Evolutionary conservation across 2,329 filamentous ascomycete species (phyloP).

Genomic region (Knoxdaviesia proteae): DNA sequence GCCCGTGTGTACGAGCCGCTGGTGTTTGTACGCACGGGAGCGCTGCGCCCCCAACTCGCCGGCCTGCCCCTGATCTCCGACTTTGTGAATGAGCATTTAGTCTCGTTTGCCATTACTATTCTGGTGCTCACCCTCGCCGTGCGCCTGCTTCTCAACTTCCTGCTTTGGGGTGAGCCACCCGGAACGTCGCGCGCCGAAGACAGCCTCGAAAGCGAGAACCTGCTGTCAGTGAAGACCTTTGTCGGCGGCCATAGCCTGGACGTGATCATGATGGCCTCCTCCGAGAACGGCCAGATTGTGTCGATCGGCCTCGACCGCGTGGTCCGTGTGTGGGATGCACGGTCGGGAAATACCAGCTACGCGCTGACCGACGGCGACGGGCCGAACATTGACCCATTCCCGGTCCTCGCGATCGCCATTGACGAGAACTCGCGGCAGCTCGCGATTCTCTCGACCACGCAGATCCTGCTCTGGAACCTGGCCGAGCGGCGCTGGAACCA

Average conservation of each 20-base stretch:
- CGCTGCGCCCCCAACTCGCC: conserved; percentile 14
- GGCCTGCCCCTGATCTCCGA: conserved; percentile 25
- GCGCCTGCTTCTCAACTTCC: conserved; percentile 50
- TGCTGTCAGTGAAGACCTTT: conserved; percentile 39
- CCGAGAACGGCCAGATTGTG: conserved; percentile 41
- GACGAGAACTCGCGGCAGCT: conserved; percentile 44
- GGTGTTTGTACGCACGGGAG: conserved; percentile 35
- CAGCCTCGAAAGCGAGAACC: conserved; percentile 19
- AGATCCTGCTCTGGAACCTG: conserved; percentile 43
- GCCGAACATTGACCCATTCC: conserved; percentile 26
- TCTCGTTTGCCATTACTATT: conserved; percentile 39
- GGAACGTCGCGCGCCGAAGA: conserved; percentile 20
- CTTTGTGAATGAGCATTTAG: conserved; percentile 38
- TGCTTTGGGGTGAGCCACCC: conserved; percentile 40
- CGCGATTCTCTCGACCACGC: conserved; percentile 39
- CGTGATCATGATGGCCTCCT: conserved; percentile 42
- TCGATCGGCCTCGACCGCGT: conserved; percentile 51
- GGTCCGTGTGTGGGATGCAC: conserved; percentile 45
- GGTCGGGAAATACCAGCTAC: conserved; percentile 20
- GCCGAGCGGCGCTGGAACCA: conserved; percentile 32
- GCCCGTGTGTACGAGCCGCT: conserved; percentile 57
- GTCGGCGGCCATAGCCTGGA: conserved; percentile 46
- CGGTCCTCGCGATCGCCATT: conserved; percentile 41
- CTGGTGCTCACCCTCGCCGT: conserved; percentile 43
- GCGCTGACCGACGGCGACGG: conserved; percentile 19